Evolutionary conservation across 768 basidiomycete genomes (phyloP).

Genomic region (Boletus tomentosulus): DNA sequence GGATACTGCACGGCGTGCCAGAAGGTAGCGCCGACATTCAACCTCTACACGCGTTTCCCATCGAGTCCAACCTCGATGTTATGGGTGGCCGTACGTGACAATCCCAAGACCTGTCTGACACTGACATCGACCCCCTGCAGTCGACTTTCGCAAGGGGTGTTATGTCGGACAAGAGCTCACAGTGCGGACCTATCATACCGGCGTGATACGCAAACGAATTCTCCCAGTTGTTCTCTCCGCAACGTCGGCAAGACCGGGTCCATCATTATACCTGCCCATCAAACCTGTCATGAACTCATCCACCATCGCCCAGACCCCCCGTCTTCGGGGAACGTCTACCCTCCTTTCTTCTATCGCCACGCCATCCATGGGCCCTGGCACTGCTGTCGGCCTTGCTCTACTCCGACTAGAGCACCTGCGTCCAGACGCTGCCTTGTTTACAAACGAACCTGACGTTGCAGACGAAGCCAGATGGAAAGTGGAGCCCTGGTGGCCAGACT

Average conservation of each 20-base stretch:
- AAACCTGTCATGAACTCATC: constrained; percentile 18
- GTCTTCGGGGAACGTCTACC: constrained; percentile 71
- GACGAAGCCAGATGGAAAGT: constrained; percentile 36
- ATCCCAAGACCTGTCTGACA: background rate
- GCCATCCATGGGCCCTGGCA: constrained; percentile 15
- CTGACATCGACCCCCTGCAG: constrained; percentile 35
- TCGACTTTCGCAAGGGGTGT: constrained; percentile 97
- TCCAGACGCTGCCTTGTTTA: constrained; percentile 19
- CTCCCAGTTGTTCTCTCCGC: constrained; percentile 64
- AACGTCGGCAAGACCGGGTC: constrained; percentile 16
- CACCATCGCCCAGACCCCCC: constrained; percentile 33
- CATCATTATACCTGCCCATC: constrained; percentile 21
- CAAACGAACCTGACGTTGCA: constrained; percentile 7
- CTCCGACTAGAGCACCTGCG: constrained; percentile 68
- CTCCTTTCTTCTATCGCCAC: constrained; percentile 54
- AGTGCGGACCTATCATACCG: constrained; percentile 94
- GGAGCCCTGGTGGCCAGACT: constrained; percentile 65
- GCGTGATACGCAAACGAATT: constrained; percentile 85
- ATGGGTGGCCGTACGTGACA: constrained; percentile 82
- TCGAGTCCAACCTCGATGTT: constrained; percentile 91
- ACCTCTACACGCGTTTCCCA: constrained; percentile 78
- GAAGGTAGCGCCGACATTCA: constrained; percentile 79
- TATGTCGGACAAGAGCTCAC: constrained; percentile 98
- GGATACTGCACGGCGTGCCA: constrained; percentile 80
- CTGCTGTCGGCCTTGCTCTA: constrained; percentile 70